These are phyloP conservation scores for Globisporangium paroecandrum DNA, from an alignment of 352 stramenopile genomes.

Conservation along the genomic window DNA sequence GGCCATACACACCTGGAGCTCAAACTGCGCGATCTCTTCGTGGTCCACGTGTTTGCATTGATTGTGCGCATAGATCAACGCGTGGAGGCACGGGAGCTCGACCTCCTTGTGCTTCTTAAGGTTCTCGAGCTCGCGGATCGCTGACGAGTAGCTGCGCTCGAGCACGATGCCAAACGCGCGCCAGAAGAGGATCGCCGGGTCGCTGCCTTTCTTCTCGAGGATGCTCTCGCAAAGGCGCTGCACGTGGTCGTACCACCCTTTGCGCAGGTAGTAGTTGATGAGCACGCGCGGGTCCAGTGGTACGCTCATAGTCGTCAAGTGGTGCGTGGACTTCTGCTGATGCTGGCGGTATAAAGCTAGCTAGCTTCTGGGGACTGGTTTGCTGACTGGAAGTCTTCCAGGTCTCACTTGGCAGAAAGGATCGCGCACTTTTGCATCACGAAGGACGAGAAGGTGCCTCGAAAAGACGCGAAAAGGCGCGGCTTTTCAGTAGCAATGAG, in stretches of 20 bases:
- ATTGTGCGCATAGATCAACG: slow-evolving; percentile 72
- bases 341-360: too few relatives aligned
- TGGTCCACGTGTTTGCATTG: slow-evolving; percentile 77
- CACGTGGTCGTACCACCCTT: slow-evolving; percentile 85
- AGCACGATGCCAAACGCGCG: slow-evolving; percentile 76
- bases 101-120: slow-evolving; percentile 79
- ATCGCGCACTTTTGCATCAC: too few relatives aligned
- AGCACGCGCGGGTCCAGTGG: slow-evolving; percentile 61
- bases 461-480: too few relatives aligned
- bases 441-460: too few relatives aligned
- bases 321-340: too few relatives aligned
- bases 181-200: slow-evolving; percentile 85
- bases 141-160: slow-evolving; percentile 73
- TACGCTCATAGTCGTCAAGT: slow-evolving; percentile 1
- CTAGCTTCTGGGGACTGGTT: too few relatives aligned
- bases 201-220: slow-evolving; percentile 80
- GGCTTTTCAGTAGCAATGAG: too few relatives aligned
- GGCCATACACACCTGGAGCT: slow-evolving; percentile 77
- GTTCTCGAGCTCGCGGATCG: slow-evolving; percentile 83
- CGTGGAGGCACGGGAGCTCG: slow-evolving; percentile 74
- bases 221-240: slow-evolving; percentile 76
- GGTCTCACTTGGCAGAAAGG: too few relatives aligned
- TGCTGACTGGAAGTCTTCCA: too few relatives aligned
- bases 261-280: slow-evolving; percentile 88
- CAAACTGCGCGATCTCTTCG: slow-evolving; percentile 72